Evolutionary conservation across 2,329 filamentous ascomycete genomes (phyloP).

Genomic region (Raffaelea deltoideospora): DNA sequence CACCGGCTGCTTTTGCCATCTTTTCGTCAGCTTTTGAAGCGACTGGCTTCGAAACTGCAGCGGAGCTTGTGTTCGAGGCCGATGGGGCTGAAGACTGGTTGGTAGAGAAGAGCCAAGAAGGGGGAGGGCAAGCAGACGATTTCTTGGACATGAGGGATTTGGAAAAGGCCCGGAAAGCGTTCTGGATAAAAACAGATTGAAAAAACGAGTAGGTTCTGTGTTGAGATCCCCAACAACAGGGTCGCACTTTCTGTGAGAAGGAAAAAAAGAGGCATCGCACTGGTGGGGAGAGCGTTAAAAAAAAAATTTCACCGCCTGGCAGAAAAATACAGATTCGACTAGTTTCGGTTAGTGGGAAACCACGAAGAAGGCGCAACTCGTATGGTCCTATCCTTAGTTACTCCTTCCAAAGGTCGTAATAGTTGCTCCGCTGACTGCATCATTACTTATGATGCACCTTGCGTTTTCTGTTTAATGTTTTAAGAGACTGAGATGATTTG

Average conservation of each 20-base stretch:
- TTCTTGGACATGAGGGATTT: conserved; percentile 2
- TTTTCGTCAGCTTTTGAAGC: neutral
- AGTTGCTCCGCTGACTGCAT: too few species aligned
- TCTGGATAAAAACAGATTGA: neutral
- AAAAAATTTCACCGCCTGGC: conserved; percentile 4
- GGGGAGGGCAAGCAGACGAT: conserved; percentile 3
- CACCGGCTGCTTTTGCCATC: too few species aligned
- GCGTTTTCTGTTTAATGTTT: too few species aligned
- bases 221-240: too few species aligned
- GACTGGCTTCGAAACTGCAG: too few species aligned
- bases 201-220: too few species aligned
- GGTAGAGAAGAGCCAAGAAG: conserved; percentile 10
- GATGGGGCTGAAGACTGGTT: conserved; percentile 1
- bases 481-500: too few species aligned
- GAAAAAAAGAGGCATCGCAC: conserved; percentile 36
- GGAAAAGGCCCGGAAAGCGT: too few species aligned
- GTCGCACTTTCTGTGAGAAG: too few species aligned
- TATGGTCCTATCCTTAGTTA: neutral
- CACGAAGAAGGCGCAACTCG: too few species aligned
- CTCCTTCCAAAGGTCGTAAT: too few species aligned
- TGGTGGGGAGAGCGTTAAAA: conserved; percentile 40
- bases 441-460: too few species aligned
- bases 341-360: neutral
- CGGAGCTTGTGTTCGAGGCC: neutral
- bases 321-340: neutral